These are phyloP conservation scores for Zygosaccharomyces siamensis DNA, from an alignment of 805 yeast species.

Conservation along the genomic window DNA sequence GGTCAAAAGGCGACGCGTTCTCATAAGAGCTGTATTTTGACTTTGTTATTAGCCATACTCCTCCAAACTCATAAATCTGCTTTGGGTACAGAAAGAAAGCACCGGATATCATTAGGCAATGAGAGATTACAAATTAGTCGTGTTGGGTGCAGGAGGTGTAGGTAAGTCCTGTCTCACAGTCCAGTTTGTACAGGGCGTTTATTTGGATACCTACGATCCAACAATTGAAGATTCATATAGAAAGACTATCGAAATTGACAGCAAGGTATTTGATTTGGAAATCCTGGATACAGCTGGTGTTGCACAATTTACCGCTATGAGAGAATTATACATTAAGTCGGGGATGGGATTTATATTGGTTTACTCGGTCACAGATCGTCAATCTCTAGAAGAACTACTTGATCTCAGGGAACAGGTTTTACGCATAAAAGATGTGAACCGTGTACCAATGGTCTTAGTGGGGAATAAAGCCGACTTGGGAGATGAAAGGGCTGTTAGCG, in stretches of 20 bases:
- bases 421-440: slow-evolving; percentile 68
- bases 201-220: slow-evolving; percentile 90
- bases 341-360: slow-evolving; percentile 89
- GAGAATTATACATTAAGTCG: slow-evolving; percentile 80
- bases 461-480: slow-evolving; percentile 88
- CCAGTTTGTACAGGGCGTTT: slow-evolving; percentile 85
- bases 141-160: slow-evolving; percentile 95
- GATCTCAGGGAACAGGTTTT: slow-evolving; percentile 80
- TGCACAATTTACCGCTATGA: slow-evolving; percentile 94
- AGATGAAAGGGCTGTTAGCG: slow-evolving; percentile 66
- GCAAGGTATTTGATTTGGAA: slow-evolving; percentile 79
- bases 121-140: slow-evolving; percentile 82
- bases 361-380: slow-evolving; percentile 74
- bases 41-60: background rate
- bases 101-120: slow-evolving; percentile 8
- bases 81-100: no score
- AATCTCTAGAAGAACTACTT: slow-evolving; percentile 70
- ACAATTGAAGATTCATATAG: slow-evolving; percentile 95
- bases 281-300: slow-evolving; percentile 90
- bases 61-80: background rate
- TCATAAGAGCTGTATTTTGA: background rate
- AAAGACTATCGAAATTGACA: slow-evolving; percentile 83
- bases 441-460: slow-evolving; percentile 82
- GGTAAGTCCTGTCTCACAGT: slow-evolving; percentile 94
- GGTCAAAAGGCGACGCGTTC: slow-evolving; percentile 1